phyloP scores from a whole-genome alignment of 805 yeast species.

The Babjeviella inositovora region DNA sequence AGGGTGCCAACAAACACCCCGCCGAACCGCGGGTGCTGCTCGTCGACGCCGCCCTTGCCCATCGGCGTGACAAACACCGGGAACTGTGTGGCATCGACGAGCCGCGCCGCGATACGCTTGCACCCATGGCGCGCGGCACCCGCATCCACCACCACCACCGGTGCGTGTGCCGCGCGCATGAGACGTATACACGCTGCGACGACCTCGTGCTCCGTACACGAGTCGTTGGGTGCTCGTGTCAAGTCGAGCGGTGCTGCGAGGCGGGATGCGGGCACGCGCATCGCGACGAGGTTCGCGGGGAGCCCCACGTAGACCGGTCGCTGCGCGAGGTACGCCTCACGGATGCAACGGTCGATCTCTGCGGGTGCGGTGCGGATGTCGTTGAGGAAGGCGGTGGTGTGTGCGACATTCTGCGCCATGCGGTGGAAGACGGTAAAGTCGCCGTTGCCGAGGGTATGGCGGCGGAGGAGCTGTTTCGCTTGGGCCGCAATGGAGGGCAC shows the following conservation, averaged over 20 bases:
- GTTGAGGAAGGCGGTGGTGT: conserved; percentile 46
- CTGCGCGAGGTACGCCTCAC: conserved; percentile 54
- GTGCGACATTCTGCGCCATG: conserved; percentile 63
- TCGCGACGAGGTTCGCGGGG: conserved; percentile 70
- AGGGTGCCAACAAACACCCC: conserved; percentile 82
- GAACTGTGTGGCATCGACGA: conserved; percentile 56
- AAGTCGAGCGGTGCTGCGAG: conserved; percentile 55
- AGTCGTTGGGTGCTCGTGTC: conserved; percentile 37
- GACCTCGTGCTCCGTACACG: conserved; percentile 48
- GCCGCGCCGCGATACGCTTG: conserved; percentile 39
- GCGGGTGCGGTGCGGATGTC: conserved; percentile 52
- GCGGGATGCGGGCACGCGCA: conserved; percentile 34
- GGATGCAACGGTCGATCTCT: conserved; percentile 59
- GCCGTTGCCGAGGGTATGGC: conserved; percentile 77
- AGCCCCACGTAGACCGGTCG: conserved; percentile 74
- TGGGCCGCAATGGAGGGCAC: conserved; percentile 68
- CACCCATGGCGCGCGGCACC: conserved; percentile 72
- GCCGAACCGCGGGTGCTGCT: conserved; percentile 55
- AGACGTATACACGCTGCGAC: conserved; percentile 31
- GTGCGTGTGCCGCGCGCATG: conserved; percentile 45
- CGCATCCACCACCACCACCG: conserved; percentile 71
- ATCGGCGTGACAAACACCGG: conserved; percentile 80
- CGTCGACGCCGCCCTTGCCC: conserved; percentile 77
- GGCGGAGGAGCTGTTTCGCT: conserved; percentile 56
- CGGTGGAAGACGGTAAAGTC: conserved; percentile 65